Conservation (phyloP, 2,329 filamentous ascomycete genomes). For the Furcasterigmium sp. region DNA sequence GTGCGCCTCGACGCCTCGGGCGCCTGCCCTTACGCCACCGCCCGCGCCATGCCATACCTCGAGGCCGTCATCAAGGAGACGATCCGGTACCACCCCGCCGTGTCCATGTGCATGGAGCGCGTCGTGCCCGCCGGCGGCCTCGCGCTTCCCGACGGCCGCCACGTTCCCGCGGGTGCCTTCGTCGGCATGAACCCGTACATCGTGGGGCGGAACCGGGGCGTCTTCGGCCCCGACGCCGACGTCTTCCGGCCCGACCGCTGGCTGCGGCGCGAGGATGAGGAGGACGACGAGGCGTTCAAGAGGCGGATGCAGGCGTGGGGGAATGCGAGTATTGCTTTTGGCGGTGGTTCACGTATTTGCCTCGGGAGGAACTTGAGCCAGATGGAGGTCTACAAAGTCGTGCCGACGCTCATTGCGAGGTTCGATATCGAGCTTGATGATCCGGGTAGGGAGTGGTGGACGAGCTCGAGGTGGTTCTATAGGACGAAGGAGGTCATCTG, state of each 20-base stretch:
- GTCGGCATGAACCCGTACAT: constrained; percentile 37
- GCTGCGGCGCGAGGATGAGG: constrained; percentile 29
- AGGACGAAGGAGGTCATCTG: constrained; percentile 14
- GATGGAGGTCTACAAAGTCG: constrained; percentile 28
- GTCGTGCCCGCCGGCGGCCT: constrained; percentile 37
- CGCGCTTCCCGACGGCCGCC: constrained; percentile 26
- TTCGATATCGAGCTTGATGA: constrained; percentile 32
- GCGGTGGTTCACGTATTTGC: constrained; percentile 32
- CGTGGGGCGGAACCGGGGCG: constrained; percentile 26
- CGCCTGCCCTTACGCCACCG: constrained; percentile 15
- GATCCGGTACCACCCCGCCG: constrained; percentile 40
- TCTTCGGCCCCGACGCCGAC: constrained; percentile 40
- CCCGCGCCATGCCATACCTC: constrained; percentile 34
- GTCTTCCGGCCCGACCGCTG: constrained; percentile 42
- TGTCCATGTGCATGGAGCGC: constrained; percentile 43
- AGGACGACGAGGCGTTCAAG: constrained; percentile 20
- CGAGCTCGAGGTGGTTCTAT: constrained; percentile 14
- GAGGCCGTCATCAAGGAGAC: constrained; percentile 47
- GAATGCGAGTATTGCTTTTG: constrained; percentile 30
- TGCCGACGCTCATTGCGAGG: constrained; percentile 34
- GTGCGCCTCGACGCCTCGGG: not conserved
- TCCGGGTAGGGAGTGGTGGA: constrained; percentile 13
- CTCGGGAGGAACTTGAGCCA: constrained; percentile 28
- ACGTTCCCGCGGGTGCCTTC: constrained; percentile 28
- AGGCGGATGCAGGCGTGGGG: constrained; percentile 29